phyloP scores from a whole-genome alignment of 148 eudicot genomes.

The Fagopyrum homotropicum region DNA sequence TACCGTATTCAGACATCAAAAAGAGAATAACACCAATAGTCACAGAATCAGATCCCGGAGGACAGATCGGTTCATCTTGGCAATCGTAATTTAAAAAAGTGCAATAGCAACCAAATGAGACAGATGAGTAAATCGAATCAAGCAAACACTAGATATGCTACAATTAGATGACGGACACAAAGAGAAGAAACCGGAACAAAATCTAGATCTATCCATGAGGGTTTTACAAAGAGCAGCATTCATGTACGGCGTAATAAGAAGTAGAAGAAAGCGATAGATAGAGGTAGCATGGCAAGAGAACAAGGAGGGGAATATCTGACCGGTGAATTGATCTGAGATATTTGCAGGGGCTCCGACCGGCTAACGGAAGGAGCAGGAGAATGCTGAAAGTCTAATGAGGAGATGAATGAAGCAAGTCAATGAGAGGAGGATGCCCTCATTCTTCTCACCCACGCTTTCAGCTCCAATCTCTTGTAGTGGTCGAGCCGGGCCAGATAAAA shows the following conservation, averaged over 20 bases:
- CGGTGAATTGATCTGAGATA: not conserved
- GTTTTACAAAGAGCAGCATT: not conserved
- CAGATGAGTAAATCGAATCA: not conserved
- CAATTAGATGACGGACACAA: not conserved
- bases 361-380: not conserved
- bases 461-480: not conserved
- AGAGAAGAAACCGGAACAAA: not conserved
- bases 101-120: not conserved
- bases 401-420: not conserved
- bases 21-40: not conserved
- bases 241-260: not conserved
- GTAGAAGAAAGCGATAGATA: not conserved
- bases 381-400: not conserved
- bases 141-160: not conserved
- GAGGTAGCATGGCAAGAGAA: not conserved
- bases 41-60: slow-evolving; percentile 1
- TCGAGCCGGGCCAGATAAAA: no score
- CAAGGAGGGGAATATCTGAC: not conserved
- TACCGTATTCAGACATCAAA: not conserved
- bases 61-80: not conserved
- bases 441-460: not conserved
- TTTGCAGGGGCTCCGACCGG: slow-evolving; percentile 1
- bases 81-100: not conserved
- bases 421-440: not conserved
- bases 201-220: not conserved